A percentile compares a stretch with the other conserved stretches of the same genome.
Conservation (phyloP, 164 flowering plant genomes). For the Echeveria elegans region DNA sequence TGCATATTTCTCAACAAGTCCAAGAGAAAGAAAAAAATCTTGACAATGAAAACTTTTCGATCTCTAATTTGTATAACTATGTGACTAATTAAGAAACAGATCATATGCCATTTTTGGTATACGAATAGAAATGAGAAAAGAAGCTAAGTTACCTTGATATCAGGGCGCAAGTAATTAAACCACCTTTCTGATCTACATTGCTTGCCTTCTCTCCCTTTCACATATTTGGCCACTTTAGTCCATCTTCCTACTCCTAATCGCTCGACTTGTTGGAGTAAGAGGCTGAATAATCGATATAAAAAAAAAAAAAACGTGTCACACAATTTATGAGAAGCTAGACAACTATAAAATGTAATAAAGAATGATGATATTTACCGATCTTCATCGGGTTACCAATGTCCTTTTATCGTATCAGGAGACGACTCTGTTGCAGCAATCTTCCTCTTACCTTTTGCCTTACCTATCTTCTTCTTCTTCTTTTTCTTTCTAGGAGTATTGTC, state of each 20-base stretch:
- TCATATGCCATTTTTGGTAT: neutral
- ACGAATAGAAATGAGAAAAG: neutral
- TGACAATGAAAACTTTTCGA: neutral
- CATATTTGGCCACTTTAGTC: slow-evolving; percentile 60
- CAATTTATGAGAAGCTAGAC: neutral
- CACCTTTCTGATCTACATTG: slow-evolving; percentile 97
- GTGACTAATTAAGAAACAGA: neutral
- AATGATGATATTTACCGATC: neutral
- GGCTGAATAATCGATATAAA: neutral
- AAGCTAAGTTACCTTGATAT: slow-evolving; percentile 56
- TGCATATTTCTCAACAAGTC: too few relatives aligned
- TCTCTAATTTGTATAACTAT: too few relatives aligned
- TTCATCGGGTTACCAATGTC: neutral
- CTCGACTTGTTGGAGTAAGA: slow-evolving; percentile 27
- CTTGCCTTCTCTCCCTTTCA: slow-evolving; percentile 75
- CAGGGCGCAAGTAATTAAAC: slow-evolving; percentile 86
- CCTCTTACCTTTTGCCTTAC: neutral
- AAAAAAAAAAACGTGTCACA: neutral
- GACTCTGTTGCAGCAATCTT: neutral
- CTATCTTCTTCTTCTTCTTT: neutral
- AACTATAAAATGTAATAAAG: neutral
- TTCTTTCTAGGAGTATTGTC: neutral
- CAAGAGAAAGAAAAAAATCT: neutral
- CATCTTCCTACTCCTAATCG: slow-evolving; percentile 70
- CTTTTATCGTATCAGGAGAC: neutral